Evolutionary conservation across 176 grass and related monocot species (phyloP).

Genomic region (Carex myosuroides): DNA sequence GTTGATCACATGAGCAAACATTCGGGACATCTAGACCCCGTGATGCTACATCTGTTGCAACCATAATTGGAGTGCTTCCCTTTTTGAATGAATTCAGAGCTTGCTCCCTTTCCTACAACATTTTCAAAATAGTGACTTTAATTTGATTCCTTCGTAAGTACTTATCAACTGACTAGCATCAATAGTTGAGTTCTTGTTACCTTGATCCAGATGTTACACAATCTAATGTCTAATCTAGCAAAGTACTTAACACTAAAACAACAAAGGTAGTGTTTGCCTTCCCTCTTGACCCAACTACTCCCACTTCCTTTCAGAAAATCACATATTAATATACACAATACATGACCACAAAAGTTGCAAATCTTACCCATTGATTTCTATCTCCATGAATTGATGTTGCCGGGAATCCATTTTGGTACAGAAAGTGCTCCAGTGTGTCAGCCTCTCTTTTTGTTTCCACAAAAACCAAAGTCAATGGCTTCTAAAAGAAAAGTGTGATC

Average conservation of each 20-base stretch:
- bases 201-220: neutral
- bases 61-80: slow-evolving; percentile 56
- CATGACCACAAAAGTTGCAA: neutral
- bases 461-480: slow-evolving; percentile 68
- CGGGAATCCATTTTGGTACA: slow-evolving; percentile 50
- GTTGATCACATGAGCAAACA: slow-evolving; percentile 74
- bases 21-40: slow-evolving; percentile 68
- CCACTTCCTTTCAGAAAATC: neutral
- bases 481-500: slow-evolving; percentile 29
- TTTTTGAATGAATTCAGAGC: slow-evolving; percentile 64
- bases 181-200: neutral
- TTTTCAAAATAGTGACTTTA: neutral
- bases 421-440: slow-evolving; percentile 48
- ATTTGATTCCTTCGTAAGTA: neutral
- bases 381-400: slow-evolving; percentile 82
- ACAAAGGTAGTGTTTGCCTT: neutral
- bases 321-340: neutral
- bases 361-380: slow-evolving; percentile 48
- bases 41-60: slow-evolving; percentile 74
- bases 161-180: neutral
- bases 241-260: neutral
- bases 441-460: slow-evolving; percentile 87
- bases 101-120: slow-evolving; percentile 58
- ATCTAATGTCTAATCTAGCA: neutral
- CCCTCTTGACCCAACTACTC: neutral